Evolutionary conservation across 805 yeast genomes (phyloP).

Genomic region (Saccharomycopsis fermentans): DNA sequence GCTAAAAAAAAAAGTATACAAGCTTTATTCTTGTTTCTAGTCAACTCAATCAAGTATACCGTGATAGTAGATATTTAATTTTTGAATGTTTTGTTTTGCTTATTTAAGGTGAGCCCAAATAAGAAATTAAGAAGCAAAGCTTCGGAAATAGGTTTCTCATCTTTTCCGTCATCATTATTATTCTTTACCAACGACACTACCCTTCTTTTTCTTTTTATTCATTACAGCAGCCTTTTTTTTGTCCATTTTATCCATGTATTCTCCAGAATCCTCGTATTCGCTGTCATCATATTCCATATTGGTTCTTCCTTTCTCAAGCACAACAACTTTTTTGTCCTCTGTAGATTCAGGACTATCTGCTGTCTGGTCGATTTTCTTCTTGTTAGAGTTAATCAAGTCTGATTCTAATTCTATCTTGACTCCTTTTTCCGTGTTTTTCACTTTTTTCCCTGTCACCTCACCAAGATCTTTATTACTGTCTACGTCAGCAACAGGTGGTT

Average conservation of each 20-base stretch:
- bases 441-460: not conserved
- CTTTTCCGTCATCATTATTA: not conserved
- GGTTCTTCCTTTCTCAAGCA: conserved; percentile 1
- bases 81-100: no score
- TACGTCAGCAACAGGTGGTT: not conserved
- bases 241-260: not conserved
- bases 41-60: no score
- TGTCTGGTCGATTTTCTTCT: conserved; percentile 5
- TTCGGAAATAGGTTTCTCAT: no score
- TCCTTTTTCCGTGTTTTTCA: not conserved
- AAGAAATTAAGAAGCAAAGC: no score
- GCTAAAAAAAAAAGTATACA: no score
- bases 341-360: not conserved
- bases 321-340: conserved; percentile 18
- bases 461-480: not conserved
- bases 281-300: conserved; percentile 1
- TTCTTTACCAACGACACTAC: not conserved
- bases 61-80: no score
- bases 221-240: not conserved
- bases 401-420: conserved; percentile 6
- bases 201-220: not conserved
- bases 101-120: no score
- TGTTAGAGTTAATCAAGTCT: conserved; percentile 7
- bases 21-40: no score
- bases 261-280: conserved; percentile 5